phyloP scores from a whole-genome alignment of 345 rosid genomes.

The Barbarea vulgaris region DNA sequence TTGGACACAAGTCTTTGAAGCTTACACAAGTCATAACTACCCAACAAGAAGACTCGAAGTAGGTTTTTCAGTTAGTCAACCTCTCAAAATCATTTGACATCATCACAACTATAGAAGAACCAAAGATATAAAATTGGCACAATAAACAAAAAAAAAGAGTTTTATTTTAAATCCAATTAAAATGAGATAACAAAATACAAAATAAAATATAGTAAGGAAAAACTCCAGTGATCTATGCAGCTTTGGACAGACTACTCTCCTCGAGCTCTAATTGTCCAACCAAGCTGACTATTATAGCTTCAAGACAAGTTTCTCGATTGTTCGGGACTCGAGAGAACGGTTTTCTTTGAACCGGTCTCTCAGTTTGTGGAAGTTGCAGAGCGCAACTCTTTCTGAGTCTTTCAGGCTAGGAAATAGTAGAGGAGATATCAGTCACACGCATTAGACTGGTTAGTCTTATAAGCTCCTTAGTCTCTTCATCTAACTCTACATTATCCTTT shows the following conservation, averaged over 20 bases:
- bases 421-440: conserved; percentile 63
- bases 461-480: conserved; percentile 70
- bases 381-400: background rate
- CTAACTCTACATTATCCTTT: conserved; percentile 59
- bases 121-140: conserved; percentile 14
- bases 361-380: conserved; percentile 3
- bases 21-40: conserved; percentile 43
- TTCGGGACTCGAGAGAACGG: background rate
- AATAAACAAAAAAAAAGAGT: background rate
- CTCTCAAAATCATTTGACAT: conserved; percentile 38
- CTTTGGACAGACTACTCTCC: conserved; percentile 18
- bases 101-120: conserved; percentile 22
- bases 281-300: background rate
- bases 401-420: conserved; percentile 35
- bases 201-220: background rate
- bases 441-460: conserved; percentile 61
- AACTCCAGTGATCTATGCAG: background rate
- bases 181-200: background rate
- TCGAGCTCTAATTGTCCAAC: background rate
- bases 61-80: conserved; percentile 46
- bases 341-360: background rate
- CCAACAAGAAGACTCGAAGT: conserved; percentile 33
- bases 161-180: background rate
- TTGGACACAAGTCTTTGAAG: conserved; percentile 41
- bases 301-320: background rate